Percentiles rank a stretch among this genome's conserved stretches.
phyloP scores from a whole-genome alignment of 257 asterid species.

The Primulina tabacum region DNA sequence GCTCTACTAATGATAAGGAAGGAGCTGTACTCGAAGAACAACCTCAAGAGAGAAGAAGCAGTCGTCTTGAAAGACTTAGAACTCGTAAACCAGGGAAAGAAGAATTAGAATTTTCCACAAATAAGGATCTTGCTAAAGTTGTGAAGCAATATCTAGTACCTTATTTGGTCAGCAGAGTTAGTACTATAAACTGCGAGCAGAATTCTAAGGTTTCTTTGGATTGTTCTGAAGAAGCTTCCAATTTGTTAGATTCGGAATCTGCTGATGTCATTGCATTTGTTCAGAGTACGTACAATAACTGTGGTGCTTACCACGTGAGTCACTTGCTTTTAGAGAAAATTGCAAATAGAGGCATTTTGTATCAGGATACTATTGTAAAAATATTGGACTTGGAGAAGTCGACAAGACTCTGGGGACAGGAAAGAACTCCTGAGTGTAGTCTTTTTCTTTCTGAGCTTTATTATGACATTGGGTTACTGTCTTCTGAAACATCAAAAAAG shows the following conservation, averaged over 20 bases:
- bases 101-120: conserved; percentile 57
- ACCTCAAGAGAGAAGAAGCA: conserved; percentile 98
- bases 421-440: conserved; percentile 78
- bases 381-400: conserved; percentile 85
- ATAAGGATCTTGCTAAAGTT: conserved; percentile 73
- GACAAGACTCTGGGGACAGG: conserved; percentile 76
- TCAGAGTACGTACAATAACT: conserved; percentile 48
- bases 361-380: conserved; percentile 54
- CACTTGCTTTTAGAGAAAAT: conserved; percentile 85
- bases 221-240: conserved; percentile 36
- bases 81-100: conserved; percentile 95
- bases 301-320: conserved; percentile 77
- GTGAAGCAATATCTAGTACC: conserved; percentile 71
- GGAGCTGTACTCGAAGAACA: conserved; percentile 61
- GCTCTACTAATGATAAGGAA: conserved; percentile 58
- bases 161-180: conserved; percentile 48
- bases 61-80: conserved; percentile 87
- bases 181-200: conserved; percentile 34
- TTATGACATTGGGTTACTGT: conserved; percentile 73
- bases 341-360: conserved; percentile 46
- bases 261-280: conserved; percentile 63
- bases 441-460: conserved; percentile 88
- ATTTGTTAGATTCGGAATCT: conserved; percentile 51
- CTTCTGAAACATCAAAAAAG: conserved; percentile 42
- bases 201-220: conserved; percentile 34